Evolutionary conservation across 1,284 basidiomycete genomes (phyloP).

Genomic region (Puccinia brachypodii): DNA sequence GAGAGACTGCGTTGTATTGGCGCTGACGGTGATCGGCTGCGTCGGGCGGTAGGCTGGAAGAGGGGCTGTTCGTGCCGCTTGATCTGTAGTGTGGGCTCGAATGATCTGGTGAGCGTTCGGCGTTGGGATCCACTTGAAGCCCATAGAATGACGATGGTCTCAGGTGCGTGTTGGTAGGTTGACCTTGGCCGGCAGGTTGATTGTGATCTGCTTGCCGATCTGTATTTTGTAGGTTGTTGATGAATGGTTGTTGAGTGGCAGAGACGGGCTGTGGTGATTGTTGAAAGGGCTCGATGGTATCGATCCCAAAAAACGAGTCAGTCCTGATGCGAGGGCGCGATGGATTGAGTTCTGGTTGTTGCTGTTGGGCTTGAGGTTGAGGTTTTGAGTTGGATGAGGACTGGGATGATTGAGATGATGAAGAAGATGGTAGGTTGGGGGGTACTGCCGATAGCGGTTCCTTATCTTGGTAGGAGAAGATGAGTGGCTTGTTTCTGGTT

Average conservation of each 20-base stretch:
- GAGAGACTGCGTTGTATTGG: background rate
- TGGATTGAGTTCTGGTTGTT: background rate
- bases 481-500: background rate
- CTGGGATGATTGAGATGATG: background rate
- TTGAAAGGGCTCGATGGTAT: background rate
- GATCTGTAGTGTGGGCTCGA: slow-evolving; percentile 1
- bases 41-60: background rate
- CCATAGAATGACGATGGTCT: slow-evolving; percentile 40
- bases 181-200: background rate
- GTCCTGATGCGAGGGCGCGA: background rate
- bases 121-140: background rate
- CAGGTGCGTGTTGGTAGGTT: background rate
- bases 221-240: background rate
- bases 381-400: background rate
- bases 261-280: background rate
- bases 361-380: background rate
- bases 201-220: background rate
- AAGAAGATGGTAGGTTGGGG: background rate
- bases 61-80: background rate
- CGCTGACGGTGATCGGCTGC: background rate
- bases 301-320: slow-evolving; percentile 27
- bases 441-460: background rate
- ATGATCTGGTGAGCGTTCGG: background rate
- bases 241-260: background rate
- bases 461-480: background rate